Evolutionary conservation across 2,329 filamentous ascomycete species (phyloP), one percentile per base, ranked within the genome.

Genomic region (Periconia sp.): DNA sequence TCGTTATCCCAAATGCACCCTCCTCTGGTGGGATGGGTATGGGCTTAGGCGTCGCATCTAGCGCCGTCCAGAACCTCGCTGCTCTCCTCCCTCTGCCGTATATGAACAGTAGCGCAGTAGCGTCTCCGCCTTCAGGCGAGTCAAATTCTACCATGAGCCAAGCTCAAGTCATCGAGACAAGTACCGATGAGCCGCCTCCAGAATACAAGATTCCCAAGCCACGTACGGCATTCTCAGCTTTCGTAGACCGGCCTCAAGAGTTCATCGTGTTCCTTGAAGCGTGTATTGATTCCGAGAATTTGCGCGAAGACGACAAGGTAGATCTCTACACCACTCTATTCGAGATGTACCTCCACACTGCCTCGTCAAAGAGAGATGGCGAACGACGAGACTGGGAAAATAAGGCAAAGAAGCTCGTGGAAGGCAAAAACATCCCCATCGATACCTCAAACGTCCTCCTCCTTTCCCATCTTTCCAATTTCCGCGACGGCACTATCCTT

Each of bases 291-390:
- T 86, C 91, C 44, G 77, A 84, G 15, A 79, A 81, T 16, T 71
- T 95, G n/a, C 84, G 83, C 15, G 78, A 88, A 24, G 80, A 84
- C 7, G 88, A 96, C 64, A 88, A 85, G 51, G 82, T 86, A 1
- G 95, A 99, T 67, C 78, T 99, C 12, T 94, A 94, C 63, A 97
- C 92, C 0, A 96, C 95, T 0, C 71, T 99, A 11, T 97, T 99
- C 63, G 95, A 99, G 69, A 97, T 99, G 88, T 99, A 97, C 64
- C 77, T 99, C 7, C 88, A 95, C 68, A 94, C 91, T 58, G 88
- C 92, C 16, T 87, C 85, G 46, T 83, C 86, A 44, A 86, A 86
- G 61, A 88, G 85, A 59, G 85, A 85, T 69, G 65, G 69, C 23
- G 80, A 91, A 50, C 85, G 86, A 52, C 82, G 87, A 56, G 82